Percentiles rank a stretch among this genome's conserved stretches.
Conservation (phyloP, 2,329 filamentous ascomycete species). For the Juglanconis juglandina region DNA sequence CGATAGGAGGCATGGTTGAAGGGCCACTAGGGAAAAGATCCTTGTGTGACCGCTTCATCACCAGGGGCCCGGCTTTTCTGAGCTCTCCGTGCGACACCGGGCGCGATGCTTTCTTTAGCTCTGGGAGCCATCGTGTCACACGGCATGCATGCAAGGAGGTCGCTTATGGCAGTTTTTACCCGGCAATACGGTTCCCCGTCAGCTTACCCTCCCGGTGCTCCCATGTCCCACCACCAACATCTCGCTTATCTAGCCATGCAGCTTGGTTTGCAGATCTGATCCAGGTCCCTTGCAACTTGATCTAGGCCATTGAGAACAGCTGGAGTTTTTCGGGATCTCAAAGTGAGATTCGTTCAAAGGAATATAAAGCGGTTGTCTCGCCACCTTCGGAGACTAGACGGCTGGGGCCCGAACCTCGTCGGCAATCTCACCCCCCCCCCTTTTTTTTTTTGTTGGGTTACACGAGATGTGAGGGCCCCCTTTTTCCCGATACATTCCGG, state of each 20-base stretch:
- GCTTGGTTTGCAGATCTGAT: conserved; percentile 8
- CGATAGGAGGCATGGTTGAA: not conserved
- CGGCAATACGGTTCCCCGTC: conserved; percentile 6
- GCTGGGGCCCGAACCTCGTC: conserved; percentile 13
- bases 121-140: conserved; percentile 4
- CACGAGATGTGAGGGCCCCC: conserved; percentile 3
- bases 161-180: not conserved
- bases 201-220: not conserved
- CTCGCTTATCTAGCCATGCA: conserved; percentile 13
- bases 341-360: not conserved
- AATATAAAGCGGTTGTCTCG: conserved; percentile 7
- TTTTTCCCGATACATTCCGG: conserved; percentile 15
- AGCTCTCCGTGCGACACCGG: conserved; percentile 4
- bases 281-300: conserved; percentile 7
- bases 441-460: not conserved
- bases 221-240: not conserved
- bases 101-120: conserved; percentile 3
- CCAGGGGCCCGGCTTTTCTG: not conserved
- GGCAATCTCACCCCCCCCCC: conserved; percentile 2
- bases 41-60: conserved; percentile 1
- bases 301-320: not conserved
- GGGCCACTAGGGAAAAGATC: not conserved
- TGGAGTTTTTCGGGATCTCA: too few species aligned
- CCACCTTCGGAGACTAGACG: conserved; percentile 2
- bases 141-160: not conserved